These are phyloP conservation scores for Epichloe elymi DNA, from an alignment of 2,329 filamentous ascomycete species.

Conservation along the genomic window DNA sequence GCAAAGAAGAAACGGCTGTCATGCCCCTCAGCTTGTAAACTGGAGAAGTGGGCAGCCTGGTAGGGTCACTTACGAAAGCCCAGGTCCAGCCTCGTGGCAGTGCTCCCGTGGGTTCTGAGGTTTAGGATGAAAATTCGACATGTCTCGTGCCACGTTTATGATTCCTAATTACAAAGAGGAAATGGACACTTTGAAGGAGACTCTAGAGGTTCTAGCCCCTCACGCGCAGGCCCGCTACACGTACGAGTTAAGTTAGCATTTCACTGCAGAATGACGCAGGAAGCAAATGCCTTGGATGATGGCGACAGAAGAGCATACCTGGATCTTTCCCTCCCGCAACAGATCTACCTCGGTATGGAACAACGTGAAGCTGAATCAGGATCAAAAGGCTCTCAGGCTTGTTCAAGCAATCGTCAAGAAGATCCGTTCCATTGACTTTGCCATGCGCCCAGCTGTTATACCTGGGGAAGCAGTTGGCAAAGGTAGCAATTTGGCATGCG, in stretches of 20 bases:
- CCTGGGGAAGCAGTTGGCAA: conserved; percentile 59
- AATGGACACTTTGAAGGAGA: conserved; percentile 52
- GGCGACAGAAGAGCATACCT: background rate
- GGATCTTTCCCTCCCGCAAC: background rate
- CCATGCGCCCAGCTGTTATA: conserved; percentile 52
- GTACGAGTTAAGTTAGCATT: conserved; percentile 51
- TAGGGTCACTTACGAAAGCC: too few relatives aligned
- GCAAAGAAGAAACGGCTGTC: background rate
- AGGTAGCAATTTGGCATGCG: conserved; percentile 62
- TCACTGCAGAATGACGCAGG: background rate
- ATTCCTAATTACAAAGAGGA: conserved; percentile 67
- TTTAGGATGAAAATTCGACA: too few relatives aligned
- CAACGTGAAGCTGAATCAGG: conserved; percentile 48
- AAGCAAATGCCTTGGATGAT: background rate
- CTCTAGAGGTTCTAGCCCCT: conserved; percentile 53
- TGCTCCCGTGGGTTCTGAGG: too few relatives aligned
- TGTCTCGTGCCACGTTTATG: conserved; percentile 40
- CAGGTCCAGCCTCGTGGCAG: too few relatives aligned
- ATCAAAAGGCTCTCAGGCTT: conserved; percentile 49
- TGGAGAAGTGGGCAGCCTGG: too few relatives aligned
- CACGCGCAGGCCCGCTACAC: conserved; percentile 49
- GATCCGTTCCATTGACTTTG: conserved; percentile 55
- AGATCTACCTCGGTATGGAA: conserved; percentile 66
- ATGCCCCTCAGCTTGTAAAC: too few relatives aligned
- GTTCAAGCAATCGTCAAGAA: conserved; percentile 50